phyloP scores from a whole-genome alignment of 1,284 basidiomycete genomes.

The Marasmius sp. region DNA sequence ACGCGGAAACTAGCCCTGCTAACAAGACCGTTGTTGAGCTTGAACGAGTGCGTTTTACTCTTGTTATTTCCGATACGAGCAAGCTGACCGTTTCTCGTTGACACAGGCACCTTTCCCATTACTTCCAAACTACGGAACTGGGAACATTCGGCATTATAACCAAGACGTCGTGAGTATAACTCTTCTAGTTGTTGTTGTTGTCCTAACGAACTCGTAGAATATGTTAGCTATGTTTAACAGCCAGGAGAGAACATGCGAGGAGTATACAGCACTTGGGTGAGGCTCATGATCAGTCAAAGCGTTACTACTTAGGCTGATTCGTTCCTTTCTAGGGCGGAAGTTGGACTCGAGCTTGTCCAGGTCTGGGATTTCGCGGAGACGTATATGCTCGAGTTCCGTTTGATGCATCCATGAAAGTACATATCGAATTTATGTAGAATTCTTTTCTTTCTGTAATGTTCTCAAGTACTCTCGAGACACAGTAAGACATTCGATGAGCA shows the following conservation, averaged over 20 bases:
- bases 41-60: background rate
- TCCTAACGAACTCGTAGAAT: background rate
- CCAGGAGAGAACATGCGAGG: background rate
- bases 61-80: background rate
- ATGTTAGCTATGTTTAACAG: background rate
- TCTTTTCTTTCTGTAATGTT: no score
- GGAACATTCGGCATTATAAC: background rate
- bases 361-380: background rate
- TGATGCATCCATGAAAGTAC: conserved; percentile 13
- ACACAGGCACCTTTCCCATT: background rate
- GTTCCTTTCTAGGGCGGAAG: background rate
- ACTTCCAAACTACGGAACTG: conserved; percentile 7
- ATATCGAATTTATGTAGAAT: no score
- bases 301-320: background rate
- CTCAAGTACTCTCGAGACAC: no score
- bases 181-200: background rate
- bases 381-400: background rate
- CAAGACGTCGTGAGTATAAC: background rate
- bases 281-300: background rate
- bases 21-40: background rate
- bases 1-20: background rate
- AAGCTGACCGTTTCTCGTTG: background rate
- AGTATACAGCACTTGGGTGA: background rate
- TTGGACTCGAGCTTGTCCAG: background rate
- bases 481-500: no score